These are phyloP conservation scores for Camelina hispida DNA, from an alignment of 345 rosid genomes.

Conservation along the genomic window DNA sequence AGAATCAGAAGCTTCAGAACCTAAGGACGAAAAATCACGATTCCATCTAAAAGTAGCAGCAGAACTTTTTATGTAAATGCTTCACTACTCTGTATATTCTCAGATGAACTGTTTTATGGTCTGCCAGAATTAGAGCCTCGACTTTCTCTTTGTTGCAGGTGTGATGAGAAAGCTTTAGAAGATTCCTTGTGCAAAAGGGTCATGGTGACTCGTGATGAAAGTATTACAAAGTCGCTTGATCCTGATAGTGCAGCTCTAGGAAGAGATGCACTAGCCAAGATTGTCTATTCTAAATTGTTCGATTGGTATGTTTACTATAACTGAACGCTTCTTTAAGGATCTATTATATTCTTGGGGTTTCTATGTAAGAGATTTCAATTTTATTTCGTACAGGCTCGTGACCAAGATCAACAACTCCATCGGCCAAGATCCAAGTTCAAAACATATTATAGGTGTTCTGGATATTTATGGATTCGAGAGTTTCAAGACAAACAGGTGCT, in stretches of 20 bases:
- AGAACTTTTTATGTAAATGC: conserved; percentile 78
- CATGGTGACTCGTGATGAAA: conserved; percentile 94
- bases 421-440: conserved; percentile 90
- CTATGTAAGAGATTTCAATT: conserved; percentile 5
- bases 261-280: conserved; percentile 96
- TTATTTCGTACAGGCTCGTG: conserved; percentile 74
- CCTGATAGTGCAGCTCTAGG: conserved; percentile 82
- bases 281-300: conserved; percentile 88
- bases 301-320: conserved; percentile 67
- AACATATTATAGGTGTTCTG: conserved; percentile 84
- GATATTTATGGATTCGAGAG: conserved; percentile 99
- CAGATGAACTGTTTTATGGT: conserved; percentile 33
- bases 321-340: background rate
- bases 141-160: conserved; percentile 62
- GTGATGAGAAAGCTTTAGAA: conserved; percentile 84
- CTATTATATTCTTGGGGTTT: conserved; percentile 4
- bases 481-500: conserved; percentile 99
- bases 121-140: conserved; percentile 28
- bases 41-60: conserved; percentile 83
- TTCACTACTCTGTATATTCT: conserved; percentile 34
- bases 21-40: conserved; percentile 82
- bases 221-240: conserved; percentile 89
- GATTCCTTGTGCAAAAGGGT: conserved; percentile 95
- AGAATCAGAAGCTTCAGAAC: conserved; percentile 80
- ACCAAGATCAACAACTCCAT: conserved; percentile 84